Base-by-base conservation (phyloP, 176 grass and related monocot genomes). In the Aegilops speltoides region DNA sequence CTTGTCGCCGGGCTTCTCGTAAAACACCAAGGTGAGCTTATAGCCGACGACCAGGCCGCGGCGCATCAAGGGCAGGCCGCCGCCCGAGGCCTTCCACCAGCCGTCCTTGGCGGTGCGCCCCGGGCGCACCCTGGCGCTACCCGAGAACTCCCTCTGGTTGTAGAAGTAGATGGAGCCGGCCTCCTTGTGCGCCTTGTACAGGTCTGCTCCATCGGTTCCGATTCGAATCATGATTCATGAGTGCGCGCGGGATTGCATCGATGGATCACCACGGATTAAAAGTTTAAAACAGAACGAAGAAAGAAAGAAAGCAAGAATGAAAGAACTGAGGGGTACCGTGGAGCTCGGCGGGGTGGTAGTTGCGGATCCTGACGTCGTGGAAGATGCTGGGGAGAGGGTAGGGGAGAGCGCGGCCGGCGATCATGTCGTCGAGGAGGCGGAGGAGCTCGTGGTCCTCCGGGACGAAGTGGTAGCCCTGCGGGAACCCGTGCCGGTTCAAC, bases 11-110 rank as follows among this genome's bases (percentile, higher is more conserved):
- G 6, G 7, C n/a, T 5, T 1, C 23, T 76, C 9, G 77, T 89
- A 85, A 78, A 76, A 89, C 14, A 85, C 83, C 61, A 89, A 67
- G 61, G 77, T 85, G 33, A 46, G 77, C 83, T 28, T 85, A 68
- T 11, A 43, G 45, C 82, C 83, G 26, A 33, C 46, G 61, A 33
- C 15, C 20, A 10, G 36, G 88, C 25, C 26, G 77, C 20, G 34
- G 69, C n/a, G 63, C 7, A 0, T n/a, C 6, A 85, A 17, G 6
- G 0, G 48, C 23, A 32, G n/a, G 41, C 46, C 31, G 5, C 56
- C 57, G 14, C 82, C 87, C 0, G 87, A 84, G 0, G 82, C 37
- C 81, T 84, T 88, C 87, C 86, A 88, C 3, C 22, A 37, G 54
- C 87, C 87, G 68, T 20, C 68, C 32, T 1, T 16, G 23, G 76